Conservation (phyloP, 2,329 filamentous ascomycete genomes). For the Ophiostoma pallidulum region DNA sequence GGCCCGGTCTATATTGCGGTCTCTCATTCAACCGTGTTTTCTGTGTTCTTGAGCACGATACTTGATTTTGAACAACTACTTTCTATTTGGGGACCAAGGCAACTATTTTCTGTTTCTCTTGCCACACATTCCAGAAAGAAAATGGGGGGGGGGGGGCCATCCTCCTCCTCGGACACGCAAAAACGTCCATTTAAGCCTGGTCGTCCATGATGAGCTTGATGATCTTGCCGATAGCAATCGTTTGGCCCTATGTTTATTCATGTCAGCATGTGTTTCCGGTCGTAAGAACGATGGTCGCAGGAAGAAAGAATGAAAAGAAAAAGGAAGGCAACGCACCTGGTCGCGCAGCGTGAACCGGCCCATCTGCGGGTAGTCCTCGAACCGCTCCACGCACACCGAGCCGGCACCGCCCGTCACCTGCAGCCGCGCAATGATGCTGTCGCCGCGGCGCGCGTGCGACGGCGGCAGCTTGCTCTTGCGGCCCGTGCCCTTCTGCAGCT, state of each 20-base stretch:
- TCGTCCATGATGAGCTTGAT: conserved; percentile 60
- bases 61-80: too few relatives aligned
- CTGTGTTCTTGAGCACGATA: too few relatives aligned
- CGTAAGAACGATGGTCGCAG: neutral
- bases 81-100: too few relatives aligned
- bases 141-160: too few relatives aligned
- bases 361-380: conserved; percentile 92
- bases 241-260: conserved; percentile 66
- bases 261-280: too few relatives aligned
- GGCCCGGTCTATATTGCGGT: too few relatives aligned
- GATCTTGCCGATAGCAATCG: conserved; percentile 98
- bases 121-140: too few relatives aligned
- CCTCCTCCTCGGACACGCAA: too few relatives aligned
- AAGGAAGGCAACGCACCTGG: conserved; percentile 47
- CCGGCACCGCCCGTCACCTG: conserved; percentile 79
- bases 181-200: conserved; percentile 15
- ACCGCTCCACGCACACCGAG: conserved; percentile 83
- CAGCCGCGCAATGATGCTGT: conserved; percentile 84
- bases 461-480: conserved; percentile 90
- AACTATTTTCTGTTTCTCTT: too few relatives aligned
- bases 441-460: conserved; percentile 73
- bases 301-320: neutral
- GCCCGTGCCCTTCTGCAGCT: conserved; percentile 87
- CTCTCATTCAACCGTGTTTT: too few relatives aligned
- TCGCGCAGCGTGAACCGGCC: conserved; percentile 85